Evolutionary conservation across 305 asterid genomes (phyloP).

Genomic region (Caryopteris hybrid): DNA sequence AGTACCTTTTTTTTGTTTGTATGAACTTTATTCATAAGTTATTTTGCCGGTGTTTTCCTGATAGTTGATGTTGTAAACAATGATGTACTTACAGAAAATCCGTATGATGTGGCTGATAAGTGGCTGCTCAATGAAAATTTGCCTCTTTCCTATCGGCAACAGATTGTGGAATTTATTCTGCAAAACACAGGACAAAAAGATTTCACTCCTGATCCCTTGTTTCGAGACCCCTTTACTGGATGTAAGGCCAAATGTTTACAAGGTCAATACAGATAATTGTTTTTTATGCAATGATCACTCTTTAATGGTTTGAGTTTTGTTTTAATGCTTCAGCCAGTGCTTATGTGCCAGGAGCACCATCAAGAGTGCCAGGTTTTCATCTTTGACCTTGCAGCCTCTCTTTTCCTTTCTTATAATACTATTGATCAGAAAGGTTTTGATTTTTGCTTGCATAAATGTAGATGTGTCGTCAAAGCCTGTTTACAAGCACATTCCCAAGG

Average conservation of each 20-base stretch:
- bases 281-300: conserved; percentile 10
- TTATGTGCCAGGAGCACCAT: conserved; percentile 86
- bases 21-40: neutral
- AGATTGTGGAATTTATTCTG: conserved; percentile 84
- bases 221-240: conserved; percentile 92
- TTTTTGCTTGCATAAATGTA: conserved; percentile 36
- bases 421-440: conserved; percentile 12
- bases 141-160: conserved; percentile 86
- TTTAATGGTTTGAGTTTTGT: conserved; percentile 17
- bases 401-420: neutral
- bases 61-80: conserved; percentile 14
- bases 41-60: conserved; percentile 4
- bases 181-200: conserved; percentile 79
- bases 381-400: conserved; percentile 12
- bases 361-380: conserved; percentile 48
- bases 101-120: conserved; percentile 86
- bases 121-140: conserved; percentile 91
- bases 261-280: conserved; percentile 9
- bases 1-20: neutral
- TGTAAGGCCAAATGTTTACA: conserved; percentile 46
- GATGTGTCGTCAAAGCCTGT: conserved; percentile 50
- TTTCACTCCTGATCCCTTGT: conserved; percentile 71
- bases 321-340: conserved; percentile 76
- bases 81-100: conserved; percentile 61
- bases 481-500: conserved; percentile 95